These are phyloP conservation scores for Vigna angularis DNA, from an alignment of 306 rosid genomes.

Conservation along the genomic window DNA sequence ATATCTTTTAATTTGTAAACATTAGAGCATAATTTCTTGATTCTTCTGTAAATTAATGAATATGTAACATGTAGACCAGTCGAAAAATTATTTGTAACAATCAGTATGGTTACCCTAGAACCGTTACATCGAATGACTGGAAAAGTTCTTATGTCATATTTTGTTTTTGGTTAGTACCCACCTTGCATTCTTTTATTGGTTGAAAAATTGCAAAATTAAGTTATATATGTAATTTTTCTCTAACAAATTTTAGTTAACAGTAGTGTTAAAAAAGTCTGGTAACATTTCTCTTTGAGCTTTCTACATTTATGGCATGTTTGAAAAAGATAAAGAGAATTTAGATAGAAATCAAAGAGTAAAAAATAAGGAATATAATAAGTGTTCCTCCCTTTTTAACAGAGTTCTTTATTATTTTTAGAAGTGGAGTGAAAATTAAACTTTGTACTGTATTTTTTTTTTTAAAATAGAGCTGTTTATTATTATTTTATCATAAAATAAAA, in stretches of 20 bases:
- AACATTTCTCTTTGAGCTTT: too few species aligned
- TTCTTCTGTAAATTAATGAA: constrained; percentile 70
- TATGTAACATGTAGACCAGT: constrained; percentile 45
- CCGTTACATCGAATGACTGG: background rate
- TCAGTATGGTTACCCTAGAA: constrained; percentile 48
- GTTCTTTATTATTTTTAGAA: background rate
- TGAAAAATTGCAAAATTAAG: too few species aligned
- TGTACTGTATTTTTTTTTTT: background rate
- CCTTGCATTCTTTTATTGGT: too few species aligned
- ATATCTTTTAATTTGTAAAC: constrained; percentile 55
- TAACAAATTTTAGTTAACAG: too few species aligned
- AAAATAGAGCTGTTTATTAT: too few species aligned
- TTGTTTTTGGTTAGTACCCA: too few species aligned
- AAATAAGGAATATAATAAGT: too few species aligned
- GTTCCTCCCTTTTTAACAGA: too few species aligned
- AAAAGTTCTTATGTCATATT: background rate
- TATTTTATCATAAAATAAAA: background rate
- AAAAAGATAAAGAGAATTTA: background rate
- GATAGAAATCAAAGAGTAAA: too few species aligned
- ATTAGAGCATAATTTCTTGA: constrained; percentile 54
- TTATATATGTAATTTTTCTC: too few species aligned
- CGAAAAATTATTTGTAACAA: constrained; percentile 44
- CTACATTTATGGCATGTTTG: background rate
- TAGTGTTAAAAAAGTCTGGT: too few species aligned
- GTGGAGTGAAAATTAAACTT: background rate